These are phyloP conservation scores for Quercus engelmannii DNA, from an alignment of 306 rosid species.

Conservation along the genomic window DNA sequence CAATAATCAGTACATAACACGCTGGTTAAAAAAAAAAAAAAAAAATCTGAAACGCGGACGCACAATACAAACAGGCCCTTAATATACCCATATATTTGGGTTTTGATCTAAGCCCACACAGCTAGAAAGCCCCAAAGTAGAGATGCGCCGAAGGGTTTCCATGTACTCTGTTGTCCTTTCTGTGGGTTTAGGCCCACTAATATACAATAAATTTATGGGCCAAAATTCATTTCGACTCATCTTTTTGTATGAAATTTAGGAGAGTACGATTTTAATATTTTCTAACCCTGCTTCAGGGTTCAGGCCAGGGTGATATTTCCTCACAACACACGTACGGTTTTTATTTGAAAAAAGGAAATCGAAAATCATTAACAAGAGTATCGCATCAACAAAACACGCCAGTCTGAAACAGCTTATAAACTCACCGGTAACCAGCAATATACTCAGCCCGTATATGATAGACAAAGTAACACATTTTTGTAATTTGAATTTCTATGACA, in stretches of 20 bases:
- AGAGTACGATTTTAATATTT: neutral
- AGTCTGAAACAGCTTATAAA: too few species aligned
- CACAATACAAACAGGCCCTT: too few species aligned
- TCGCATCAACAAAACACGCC: too few species aligned
- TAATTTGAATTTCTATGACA: neutral
- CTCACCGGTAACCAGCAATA: neutral
- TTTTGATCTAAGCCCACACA: neutral
- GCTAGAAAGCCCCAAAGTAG: neutral
- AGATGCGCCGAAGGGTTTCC: neutral
- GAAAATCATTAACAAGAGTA: too few species aligned
- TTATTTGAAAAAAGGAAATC: neutral
- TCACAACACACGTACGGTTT: neutral
- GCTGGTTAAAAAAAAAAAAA: too few species aligned
- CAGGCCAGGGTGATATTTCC: neutral
- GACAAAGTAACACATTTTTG: neutral
- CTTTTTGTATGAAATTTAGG: neutral
- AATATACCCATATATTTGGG: too few species aligned
- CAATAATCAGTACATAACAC: too few species aligned
- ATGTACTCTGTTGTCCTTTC: neutral
- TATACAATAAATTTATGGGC: neutral
- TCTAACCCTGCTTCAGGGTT: neutral
- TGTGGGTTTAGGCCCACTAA: neutral
- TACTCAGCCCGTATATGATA: neutral
- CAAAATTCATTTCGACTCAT: neutral
- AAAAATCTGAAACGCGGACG: too few species aligned